Evolutionary conservation across 73 alveolate species (phyloP), one percentile per base, ranked within the genome.

Genomic region (Paramecium caudatum): DNA sequence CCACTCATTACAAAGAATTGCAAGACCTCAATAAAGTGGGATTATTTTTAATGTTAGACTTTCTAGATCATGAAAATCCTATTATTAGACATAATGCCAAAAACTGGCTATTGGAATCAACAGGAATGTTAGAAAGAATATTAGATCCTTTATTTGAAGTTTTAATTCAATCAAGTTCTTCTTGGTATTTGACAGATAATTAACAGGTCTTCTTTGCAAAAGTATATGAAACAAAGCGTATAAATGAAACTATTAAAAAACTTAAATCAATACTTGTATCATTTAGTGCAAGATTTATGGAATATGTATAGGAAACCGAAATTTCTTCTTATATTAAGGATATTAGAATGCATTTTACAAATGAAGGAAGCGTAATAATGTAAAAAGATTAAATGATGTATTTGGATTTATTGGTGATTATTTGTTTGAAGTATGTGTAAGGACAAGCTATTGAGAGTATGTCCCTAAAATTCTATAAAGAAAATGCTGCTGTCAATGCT

Each of bases 401-500:
- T 45, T 21, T 86, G 32, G 93, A 86, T 86, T 62, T 86, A 45
- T 62, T 86, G 34, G 84, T 86, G 0, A 86, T 86, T 9, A 65
- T 86, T 63, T 86, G 93, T 23, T 43, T 86, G 30, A 70, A 78
- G 34, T 86, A 86, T 46, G 84, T 86, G 4, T 41, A 86, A 63
- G 93, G 93, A 0, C 65, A 86, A 86, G 93, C 93, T 4, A 62
- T 86, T 1, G 93, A 86, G 68, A 86, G 93, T 23, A 62, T 86
- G 70, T 86, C 93, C 4, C 41, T 63, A 30, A 86, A 86, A 63
- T 86, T 86, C 45, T 86, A 86, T 47, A 78, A 46, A 10, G 93
- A 86, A 15, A 86, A 86, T 61, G 93, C 93, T 8, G 93, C 93
- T 16, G 93, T 86, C 1, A 86, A 86, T 86, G 93, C 93, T 36